Evolutionary conservation across 2,329 filamentous ascomycete genomes (phyloP).

Genomic region (Sporothrix curviconia): DNA sequence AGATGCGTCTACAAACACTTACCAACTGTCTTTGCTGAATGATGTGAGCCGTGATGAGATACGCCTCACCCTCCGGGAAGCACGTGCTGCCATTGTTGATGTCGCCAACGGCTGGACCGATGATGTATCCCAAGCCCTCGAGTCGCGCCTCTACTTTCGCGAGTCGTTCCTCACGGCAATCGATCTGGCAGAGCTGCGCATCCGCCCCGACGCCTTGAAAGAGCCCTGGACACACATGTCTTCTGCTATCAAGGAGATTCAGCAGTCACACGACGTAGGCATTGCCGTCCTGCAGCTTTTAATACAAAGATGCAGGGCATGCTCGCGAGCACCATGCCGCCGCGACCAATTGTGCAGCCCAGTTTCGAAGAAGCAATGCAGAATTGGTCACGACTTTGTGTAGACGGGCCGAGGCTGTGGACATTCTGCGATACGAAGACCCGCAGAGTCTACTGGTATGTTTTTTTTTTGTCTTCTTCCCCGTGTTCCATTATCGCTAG

Average conservation of each 20-base stretch:
- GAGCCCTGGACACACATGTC: conserved; percentile 47
- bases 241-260: conserved; percentile 47
- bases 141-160: conserved; percentile 60
- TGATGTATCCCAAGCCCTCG: conserved; percentile 49
- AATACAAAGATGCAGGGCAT: conserved; percentile 86
- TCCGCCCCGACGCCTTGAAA: conserved; percentile 40
- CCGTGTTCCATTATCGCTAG: too few species aligned
- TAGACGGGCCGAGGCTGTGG: conserved; percentile 65
- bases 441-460: conserved; percentile 63
- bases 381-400: conserved; percentile 63
- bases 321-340: conserved; percentile 87
- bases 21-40: conserved; percentile 69
- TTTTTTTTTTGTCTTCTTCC: too few species aligned
- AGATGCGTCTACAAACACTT: conserved; percentile 91
- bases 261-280: conserved; percentile 55
- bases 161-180: conserved; percentile 53
- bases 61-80: conserved; percentile 46
- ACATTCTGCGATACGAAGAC: conserved; percentile 61
- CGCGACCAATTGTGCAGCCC: conserved; percentile 77
- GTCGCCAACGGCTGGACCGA: conserved; percentile 33
- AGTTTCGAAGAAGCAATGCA: conserved; percentile 64
- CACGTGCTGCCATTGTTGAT: conserved; percentile 44
- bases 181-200: conserved; percentile 41
- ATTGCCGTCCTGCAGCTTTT: conserved; percentile 70
- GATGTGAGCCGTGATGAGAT: conserved; percentile 53